Conservation (phyloP, 2,329 filamentous ascomycete species). For the Sclerotinia minor region DNA sequence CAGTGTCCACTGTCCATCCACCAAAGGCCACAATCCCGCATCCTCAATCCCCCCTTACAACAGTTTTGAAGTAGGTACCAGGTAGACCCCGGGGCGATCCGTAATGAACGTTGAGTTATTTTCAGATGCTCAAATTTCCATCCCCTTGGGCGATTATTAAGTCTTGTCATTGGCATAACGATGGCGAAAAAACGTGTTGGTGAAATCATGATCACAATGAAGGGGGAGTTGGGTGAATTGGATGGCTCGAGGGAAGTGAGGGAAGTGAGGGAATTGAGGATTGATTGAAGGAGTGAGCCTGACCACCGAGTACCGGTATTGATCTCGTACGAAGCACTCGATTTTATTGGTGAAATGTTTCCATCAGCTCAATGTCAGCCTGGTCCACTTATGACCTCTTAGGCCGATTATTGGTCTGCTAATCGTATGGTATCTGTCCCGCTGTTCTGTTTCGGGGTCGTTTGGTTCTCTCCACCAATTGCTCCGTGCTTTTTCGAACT, state of each 20-base stretch:
- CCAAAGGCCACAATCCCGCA: constrained; percentile 9
- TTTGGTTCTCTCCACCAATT: background rate
- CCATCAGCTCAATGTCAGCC: constrained; percentile 20
- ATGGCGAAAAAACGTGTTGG: background rate
- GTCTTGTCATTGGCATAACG: constrained; percentile 2
- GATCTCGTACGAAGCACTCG: background rate
- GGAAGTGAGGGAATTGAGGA: background rate
- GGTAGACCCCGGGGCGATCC: constrained; percentile 8
- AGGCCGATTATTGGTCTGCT: background rate
- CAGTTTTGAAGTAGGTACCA: background rate
- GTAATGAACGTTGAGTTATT: constrained; percentile 16
- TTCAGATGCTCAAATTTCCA: constrained; percentile 2
- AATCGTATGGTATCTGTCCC: constrained; percentile 7
- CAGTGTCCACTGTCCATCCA: background rate
- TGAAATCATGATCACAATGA: constrained; percentile 1
- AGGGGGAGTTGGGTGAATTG: background rate
- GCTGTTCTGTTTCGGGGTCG: background rate
- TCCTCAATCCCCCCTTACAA: constrained; percentile 15
- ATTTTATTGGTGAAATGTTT: constrained; percentile 11
- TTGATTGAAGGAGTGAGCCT: constrained; percentile 20
- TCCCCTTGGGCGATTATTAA: background rate
- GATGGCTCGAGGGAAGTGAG: constrained; percentile 10
- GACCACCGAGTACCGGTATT: constrained; percentile 5
- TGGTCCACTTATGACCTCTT: background rate
- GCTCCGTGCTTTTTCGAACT: background rate